A percentile compares a stretch with the other conserved stretches of the same genome.
phyloP scores from a whole-genome alignment of 768 basidiomycete genomes.

The Hygrophoropsis aurantiaca region DNA sequence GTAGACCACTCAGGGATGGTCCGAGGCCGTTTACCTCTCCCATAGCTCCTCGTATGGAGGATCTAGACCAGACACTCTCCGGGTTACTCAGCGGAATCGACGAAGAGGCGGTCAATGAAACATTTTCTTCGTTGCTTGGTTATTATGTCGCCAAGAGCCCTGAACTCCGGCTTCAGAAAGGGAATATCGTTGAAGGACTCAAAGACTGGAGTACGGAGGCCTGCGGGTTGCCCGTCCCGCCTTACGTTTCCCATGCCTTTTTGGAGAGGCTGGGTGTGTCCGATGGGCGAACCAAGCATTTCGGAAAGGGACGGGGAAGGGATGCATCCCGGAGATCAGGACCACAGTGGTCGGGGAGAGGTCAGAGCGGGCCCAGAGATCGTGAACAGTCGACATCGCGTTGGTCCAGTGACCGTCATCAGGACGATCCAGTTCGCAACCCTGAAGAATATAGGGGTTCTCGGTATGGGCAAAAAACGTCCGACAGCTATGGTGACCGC shows the following conservation, averaged over 20 bases:
- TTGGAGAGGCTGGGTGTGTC: conserved; percentile 40
- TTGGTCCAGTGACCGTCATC: neutral
- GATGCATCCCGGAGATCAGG: neutral
- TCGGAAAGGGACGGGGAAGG: conserved; percentile 5
- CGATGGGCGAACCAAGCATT: conserved; percentile 25
- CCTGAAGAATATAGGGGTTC: conserved; percentile 3
- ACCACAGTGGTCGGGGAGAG: conserved; percentile 4
- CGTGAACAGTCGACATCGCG: neutral
- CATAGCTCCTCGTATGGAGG: conserved; percentile 14
- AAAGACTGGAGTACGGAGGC: conserved; percentile 62
- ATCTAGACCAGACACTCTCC: conserved; percentile 28
- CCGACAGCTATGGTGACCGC: no score
- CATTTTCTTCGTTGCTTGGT: conserved; percentile 68
- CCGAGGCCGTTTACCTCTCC: conserved; percentile 10
- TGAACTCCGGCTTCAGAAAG: conserved; percentile 45
- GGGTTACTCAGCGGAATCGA: conserved; percentile 40
- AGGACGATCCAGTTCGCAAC: neutral
- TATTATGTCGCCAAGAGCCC: conserved; percentile 60
- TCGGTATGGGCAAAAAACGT: neutral
- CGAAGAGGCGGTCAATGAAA: conserved; percentile 51
- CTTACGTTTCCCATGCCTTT: conserved; percentile 51
- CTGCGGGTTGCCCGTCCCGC: conserved; percentile 49
- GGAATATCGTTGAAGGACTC: conserved; percentile 52
- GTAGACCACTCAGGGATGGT: conserved; percentile 4
- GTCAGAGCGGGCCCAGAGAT: neutral